Percentiles rank a stretch among this genome's conserved stretches.
Conservation (phyloP, 108 stramenopile species). For the Schizochytrium sp. region DNA sequence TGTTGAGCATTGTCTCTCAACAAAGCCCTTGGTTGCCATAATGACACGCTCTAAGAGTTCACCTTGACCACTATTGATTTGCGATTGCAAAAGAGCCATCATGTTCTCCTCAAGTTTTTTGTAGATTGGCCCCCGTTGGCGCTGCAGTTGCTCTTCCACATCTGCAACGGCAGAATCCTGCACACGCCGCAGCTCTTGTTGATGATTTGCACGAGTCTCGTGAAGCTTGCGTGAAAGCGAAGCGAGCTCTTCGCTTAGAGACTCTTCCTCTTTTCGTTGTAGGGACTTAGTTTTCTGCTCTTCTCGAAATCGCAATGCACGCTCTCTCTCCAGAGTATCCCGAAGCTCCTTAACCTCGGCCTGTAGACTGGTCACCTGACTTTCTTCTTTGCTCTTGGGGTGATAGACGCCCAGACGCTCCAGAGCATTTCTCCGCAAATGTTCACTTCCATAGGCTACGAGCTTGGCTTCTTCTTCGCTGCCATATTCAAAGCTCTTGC, state of each 20-base stretch:
- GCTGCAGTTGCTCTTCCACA: neutral
- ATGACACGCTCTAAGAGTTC: slow-evolving; percentile 32
- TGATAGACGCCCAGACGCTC: slow-evolving; percentile 42
- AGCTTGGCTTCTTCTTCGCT: neutral
- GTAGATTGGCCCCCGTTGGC: neutral
- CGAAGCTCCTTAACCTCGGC: neutral
- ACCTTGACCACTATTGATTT: slow-evolving; percentile 21
- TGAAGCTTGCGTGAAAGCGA: slow-evolving; percentile 51
- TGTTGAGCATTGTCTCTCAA: slow-evolving; percentile 1
- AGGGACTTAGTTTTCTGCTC: slow-evolving; percentile 27
- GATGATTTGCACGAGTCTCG: slow-evolving; percentile 42
- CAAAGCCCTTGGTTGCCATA: neutral
- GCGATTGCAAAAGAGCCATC: neutral
- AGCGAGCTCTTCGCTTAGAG: slow-evolving; percentile 39
- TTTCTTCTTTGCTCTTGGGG: slow-evolving; percentile 27
- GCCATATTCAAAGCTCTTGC: neutral
- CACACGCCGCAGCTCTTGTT: neutral
- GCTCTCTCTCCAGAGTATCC: neutral
- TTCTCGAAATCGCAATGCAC: slow-evolving; percentile 46
- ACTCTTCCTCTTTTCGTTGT: neutral
- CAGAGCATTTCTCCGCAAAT: neutral
- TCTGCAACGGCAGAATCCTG: neutral
- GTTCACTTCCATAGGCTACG: neutral
- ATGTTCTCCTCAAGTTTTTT: neutral
- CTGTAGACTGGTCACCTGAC: slow-evolving; percentile 24